Evolutionary conservation across 23 red algal species (phyloP).

Genomic region (Porphyridium purpureum): DNA sequence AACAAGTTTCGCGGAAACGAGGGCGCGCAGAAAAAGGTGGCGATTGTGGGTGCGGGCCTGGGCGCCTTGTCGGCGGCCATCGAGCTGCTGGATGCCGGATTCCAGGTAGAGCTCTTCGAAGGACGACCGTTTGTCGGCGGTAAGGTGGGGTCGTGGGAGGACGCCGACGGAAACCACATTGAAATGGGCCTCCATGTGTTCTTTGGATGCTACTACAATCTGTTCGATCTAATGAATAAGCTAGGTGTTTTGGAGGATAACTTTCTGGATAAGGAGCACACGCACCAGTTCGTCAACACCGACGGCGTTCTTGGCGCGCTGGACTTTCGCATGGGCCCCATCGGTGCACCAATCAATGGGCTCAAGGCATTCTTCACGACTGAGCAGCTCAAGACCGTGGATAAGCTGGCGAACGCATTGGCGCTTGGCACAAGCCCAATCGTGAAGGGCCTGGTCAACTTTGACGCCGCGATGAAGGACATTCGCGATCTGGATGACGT

Average conservation of each 20-base stretch:
- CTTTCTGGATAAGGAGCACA: slow-evolving; percentile 67
- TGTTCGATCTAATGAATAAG: slow-evolving; percentile 87
- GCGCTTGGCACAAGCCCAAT: slow-evolving; percentile 59
- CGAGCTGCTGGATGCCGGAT: slow-evolving; percentile 69
- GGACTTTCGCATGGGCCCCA: slow-evolving; percentile 62
- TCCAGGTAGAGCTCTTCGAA: slow-evolving; percentile 53
- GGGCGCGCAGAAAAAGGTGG: slow-evolving; percentile 8
- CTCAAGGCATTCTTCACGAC: slow-evolving; percentile 93
- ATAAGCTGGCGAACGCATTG: slow-evolving; percentile 64
- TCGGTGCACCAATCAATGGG: slow-evolving; percentile 85
- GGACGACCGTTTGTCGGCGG: slow-evolving; percentile 60
- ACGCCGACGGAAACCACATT: slow-evolving; percentile 78
- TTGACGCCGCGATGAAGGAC: slow-evolving; percentile 82
- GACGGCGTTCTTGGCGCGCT: slow-evolving; percentile 34
- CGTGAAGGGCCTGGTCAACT: slow-evolving; percentile 60
- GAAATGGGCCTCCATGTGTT: slow-evolving; percentile 97
- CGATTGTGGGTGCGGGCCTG: slow-evolving; percentile 69
- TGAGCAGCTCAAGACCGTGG: slow-evolving; percentile 43
- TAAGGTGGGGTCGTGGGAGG: slow-evolving; percentile 80
- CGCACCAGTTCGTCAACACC: slow-evolving; percentile 60
- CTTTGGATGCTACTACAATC: slow-evolving; percentile 94
- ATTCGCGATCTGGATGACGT: slow-evolving; percentile 76
- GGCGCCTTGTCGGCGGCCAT: slow-evolving; percentile 64
- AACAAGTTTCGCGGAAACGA: too few species aligned
- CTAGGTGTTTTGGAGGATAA: slow-evolving; percentile 49